These are phyloP conservation scores for Paraphoma sp. DNA, from an alignment of 2,329 filamentous ascomycete species.

Conservation along the genomic window DNA sequence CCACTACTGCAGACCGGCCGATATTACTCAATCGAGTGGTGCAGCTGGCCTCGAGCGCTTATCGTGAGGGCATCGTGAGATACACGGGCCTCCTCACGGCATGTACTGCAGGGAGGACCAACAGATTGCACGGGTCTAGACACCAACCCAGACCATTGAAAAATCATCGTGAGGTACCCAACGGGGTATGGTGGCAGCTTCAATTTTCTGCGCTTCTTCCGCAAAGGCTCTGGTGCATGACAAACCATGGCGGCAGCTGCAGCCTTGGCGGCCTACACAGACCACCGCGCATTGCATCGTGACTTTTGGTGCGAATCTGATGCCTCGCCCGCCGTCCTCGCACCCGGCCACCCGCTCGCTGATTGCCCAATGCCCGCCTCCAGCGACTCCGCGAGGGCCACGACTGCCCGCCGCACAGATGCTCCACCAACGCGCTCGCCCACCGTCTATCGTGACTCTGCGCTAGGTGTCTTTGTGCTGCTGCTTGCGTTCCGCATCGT, in stretches of 20 bases:
- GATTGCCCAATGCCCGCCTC: constrained; percentile 34
- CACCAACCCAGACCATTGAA: not conserved
- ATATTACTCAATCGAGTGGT: constrained; percentile 9
- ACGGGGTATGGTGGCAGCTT: constrained; percentile 34
- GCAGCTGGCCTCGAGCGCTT: constrained; percentile 5
- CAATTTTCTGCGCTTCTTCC: constrained; percentile 32
- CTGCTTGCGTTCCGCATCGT: constrained; percentile 74
- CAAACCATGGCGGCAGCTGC: constrained; percentile 24
- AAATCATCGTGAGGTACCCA: constrained; percentile 43
- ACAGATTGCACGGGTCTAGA: not conserved
- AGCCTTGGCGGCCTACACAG: constrained; percentile 23
- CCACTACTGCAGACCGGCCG: not conserved
- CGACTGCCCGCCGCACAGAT: constrained; percentile 31
- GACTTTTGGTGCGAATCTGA: constrained; percentile 21
- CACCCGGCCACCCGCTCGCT: constrained; percentile 22
- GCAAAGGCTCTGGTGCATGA: constrained; percentile 29
- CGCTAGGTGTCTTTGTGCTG: constrained; percentile 34
- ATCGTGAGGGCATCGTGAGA: constrained; percentile 11
- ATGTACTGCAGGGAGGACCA: constrained; percentile 7
- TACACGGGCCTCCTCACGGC: constrained; percentile 16
- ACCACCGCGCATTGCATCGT: constrained; percentile 25
- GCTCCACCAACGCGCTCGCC: constrained; percentile 23
- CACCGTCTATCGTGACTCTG: constrained; percentile 42
- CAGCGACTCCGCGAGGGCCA: constrained; percentile 39
- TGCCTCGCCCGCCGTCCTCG: constrained; percentile 27